Conservation (phyloP, 805 yeast species). For the Cyberlindnera mycetangii region DNA sequence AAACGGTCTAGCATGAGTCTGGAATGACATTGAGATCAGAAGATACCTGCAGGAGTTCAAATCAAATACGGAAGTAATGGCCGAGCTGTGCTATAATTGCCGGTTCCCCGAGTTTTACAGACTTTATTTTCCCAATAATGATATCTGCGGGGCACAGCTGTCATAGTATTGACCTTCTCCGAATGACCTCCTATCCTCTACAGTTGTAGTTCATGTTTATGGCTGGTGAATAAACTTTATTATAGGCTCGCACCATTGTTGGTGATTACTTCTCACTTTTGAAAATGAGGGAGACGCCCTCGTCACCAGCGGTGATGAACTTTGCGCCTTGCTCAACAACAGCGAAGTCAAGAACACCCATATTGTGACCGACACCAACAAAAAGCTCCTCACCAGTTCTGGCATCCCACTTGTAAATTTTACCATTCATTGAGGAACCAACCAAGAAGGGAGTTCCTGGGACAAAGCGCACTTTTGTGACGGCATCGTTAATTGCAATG, state of each 20-base stretch:
- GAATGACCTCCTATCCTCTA: not conserved
- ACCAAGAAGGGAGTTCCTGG: slow-evolving; percentile 53
- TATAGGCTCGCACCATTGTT: not conserved
- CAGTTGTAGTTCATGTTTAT: no score
- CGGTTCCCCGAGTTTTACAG: no score
- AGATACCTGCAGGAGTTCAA: no score
- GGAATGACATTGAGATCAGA: no score
- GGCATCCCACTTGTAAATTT: slow-evolving; percentile 82
- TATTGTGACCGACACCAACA: slow-evolving; percentile 86
- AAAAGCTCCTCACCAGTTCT: slow-evolving; percentile 78
- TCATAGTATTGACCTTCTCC: no score
- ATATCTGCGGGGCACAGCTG: no score
- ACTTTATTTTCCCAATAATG: no score
- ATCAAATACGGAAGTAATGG: no score
- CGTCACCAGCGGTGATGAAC: slow-evolving; percentile 93
- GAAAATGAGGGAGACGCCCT: slow-evolving; percentile 78
- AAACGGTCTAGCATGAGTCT: no score
- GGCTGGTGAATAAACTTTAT: not conserved
- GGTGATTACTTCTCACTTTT: slow-evolving; percentile 13
- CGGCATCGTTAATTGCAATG: slow-evolving; percentile 71
- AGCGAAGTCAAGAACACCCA: slow-evolving; percentile 89
- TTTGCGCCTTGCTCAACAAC: slow-evolving; percentile 62
- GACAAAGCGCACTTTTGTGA: slow-evolving; percentile 74
- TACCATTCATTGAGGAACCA: slow-evolving; percentile 82
- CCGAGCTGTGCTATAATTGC: no score